These are phyloP conservation scores for Didymella sp. DNA, from an alignment of 2,329 filamentous ascomycete species.

Conservation along the genomic window DNA sequence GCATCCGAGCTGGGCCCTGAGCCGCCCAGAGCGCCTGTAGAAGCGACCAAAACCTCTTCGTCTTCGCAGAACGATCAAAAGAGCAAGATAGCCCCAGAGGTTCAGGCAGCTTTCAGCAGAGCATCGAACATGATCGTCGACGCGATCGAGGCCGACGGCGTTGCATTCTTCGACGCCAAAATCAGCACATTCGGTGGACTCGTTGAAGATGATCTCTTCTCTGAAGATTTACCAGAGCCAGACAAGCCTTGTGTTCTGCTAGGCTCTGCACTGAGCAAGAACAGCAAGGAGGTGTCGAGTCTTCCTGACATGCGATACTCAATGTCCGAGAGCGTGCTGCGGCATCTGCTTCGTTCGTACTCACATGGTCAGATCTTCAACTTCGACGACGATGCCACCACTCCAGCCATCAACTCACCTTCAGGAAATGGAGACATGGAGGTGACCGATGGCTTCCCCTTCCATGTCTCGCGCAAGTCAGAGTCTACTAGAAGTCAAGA, in stretches of 20 bases:
- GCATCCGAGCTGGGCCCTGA: slow-evolving; percentile 34
- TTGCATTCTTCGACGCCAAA: slow-evolving; percentile 50
- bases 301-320: slow-evolving; percentile 27
- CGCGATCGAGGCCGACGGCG: slow-evolving; percentile 48
- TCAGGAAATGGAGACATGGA: slow-evolving; percentile 29
- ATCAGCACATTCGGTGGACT: slow-evolving; percentile 48
- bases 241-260: slow-evolving; percentile 46
- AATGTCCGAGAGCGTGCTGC: slow-evolving; percentile 44
- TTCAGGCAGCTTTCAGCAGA: slow-evolving; percentile 44
- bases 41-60: slow-evolving; percentile 31
- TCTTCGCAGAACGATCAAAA: slow-evolving; percentile 31
- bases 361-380: slow-evolving; percentile 50
- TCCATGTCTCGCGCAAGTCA: slow-evolving; percentile 33
- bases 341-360: slow-evolving; percentile 45
- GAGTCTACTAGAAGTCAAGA: slow-evolving; percentile 43
- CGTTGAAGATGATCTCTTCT: slow-evolving; percentile 46
- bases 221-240: slow-evolving; percentile 40
- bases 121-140: slow-evolving; percentile 51
- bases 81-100: slow-evolving; percentile 39
- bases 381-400: slow-evolving; percentile 38
- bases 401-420: slow-evolving; percentile 27
- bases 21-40: slow-evolving; percentile 19
- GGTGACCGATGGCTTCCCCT: slow-evolving; percentile 30
- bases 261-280: slow-evolving; percentile 37
- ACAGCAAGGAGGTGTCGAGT: slow-evolving; percentile 15